Evolutionary conservation across 108 stramenopile species (phyloP), one percentile per base, ranked within the genome.

Genomic region (Pseudonitzschia delicatissima): DNA sequence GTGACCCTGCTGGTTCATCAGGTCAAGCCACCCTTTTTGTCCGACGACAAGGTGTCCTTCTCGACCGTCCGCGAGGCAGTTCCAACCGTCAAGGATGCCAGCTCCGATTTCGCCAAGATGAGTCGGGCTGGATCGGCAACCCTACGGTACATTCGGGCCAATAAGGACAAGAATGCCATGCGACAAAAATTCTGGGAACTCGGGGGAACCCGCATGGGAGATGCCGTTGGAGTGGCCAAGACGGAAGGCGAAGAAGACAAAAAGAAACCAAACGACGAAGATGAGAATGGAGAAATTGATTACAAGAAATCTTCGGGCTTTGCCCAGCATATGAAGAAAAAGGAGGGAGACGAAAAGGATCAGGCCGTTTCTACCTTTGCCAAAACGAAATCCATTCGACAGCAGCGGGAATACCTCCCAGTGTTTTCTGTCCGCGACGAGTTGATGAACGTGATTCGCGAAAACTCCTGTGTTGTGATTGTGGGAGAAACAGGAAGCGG

Each of bases 151-250:
- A 48, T 94, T 15, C 74, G 98, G 28, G 93, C 91, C 62, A 84
- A 87, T 64, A 92, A 94, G 57, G 96, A 97, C 35, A 79, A 88
- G 74, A 81, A 81, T 36, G 81, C 90, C 37, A 97, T 97, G 96
- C 79, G 97, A 35, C 90, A 98, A 70, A 87, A 94, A 67, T 99
- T 98, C 77, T 99, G 98, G 98, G 97, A 99, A 77, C 73, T 99
- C 35, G 98, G 98, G 33, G 98, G 98, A 8, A 87, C 84, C 49
- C 77, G 87, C 31, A 98, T 98, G 95, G 98, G 97, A 58, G 66
- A 96, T 27, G 96, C 91, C 2, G 90, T 96, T 57, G 88, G 96
- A 25, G 80, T 95, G 25, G 80, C 78, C 67, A 81, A 81, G 67
- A 67, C n/a, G 40, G 45, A 12, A 34, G 50, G 40, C 37, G 48